Conservation (phyloP, 169 alveolate species). For the Plasmodium gonderi region DNA sequence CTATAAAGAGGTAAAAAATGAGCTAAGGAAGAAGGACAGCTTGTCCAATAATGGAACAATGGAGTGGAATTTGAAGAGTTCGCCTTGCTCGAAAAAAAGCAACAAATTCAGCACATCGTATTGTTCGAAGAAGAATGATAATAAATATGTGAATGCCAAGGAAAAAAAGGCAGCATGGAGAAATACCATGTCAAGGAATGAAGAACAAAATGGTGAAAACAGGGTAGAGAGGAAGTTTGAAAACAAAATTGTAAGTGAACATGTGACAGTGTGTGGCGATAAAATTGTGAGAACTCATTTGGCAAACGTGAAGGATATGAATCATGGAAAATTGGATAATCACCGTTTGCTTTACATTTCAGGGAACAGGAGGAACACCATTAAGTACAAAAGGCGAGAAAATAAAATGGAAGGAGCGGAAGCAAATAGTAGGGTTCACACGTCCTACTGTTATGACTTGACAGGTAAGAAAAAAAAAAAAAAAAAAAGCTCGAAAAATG, state of each 20-base stretch:
- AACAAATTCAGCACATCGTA: too few relatives aligned
- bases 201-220: too few relatives aligned
- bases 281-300: background rate
- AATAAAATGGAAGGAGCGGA: background rate
- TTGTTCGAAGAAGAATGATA: too few relatives aligned
- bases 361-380: background rate
- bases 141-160: too few relatives aligned
- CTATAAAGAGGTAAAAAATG: background rate
- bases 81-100: too few relatives aligned
- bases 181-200: too few relatives aligned
- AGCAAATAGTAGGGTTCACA: background rate
- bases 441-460: background rate
- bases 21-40: background rate
- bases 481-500: background rate
- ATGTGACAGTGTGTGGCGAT: background rate
- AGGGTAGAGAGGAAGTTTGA: background rate
- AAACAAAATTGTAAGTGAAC: background rate
- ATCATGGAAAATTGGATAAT: background rate
- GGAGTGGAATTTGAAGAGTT: background rate
- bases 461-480: background rate
- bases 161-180: too few relatives aligned
- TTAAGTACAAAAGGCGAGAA: background rate
- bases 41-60: background rate
- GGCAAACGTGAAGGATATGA: background rate
- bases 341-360: background rate